Conservation (phyloP, 352 stramenopile genomes). For the Globisporangium nagaii region DNA sequence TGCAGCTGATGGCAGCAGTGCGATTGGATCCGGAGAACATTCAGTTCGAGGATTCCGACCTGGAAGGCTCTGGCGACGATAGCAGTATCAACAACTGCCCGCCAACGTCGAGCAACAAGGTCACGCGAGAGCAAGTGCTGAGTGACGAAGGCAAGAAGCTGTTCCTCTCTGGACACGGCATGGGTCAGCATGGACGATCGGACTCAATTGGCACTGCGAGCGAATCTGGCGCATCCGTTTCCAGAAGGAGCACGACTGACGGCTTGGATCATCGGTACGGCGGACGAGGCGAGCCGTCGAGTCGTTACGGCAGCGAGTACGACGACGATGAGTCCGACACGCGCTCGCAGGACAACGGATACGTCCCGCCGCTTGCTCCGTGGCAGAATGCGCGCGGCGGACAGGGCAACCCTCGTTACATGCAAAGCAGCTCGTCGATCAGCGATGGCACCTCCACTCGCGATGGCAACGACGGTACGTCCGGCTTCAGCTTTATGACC, state of each 20-base stretch:
- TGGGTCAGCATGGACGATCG: constrained; percentile 14
- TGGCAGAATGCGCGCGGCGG: constrained; percentile 13
- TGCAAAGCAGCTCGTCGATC: constrained; percentile 16
- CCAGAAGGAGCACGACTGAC: constrained; percentile 22
- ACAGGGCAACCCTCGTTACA: constrained; percentile 17
- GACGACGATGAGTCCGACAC: constrained; percentile 49
- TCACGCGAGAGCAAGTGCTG: constrained; percentile 59
- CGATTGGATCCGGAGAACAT: constrained; percentile 75
- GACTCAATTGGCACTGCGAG: constrained; percentile 26
- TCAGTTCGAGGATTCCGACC: constrained; percentile 62
- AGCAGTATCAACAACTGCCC: constrained; percentile 50
- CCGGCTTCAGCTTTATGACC: constrained; percentile 49
- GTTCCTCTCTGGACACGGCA: constrained; percentile 53
- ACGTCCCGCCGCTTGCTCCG: constrained; percentile 26
- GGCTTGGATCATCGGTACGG: constrained; percentile 32
- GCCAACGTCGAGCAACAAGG: constrained; percentile 62
- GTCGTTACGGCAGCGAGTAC: constrained; percentile 47
- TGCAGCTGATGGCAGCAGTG: constrained; percentile 77
- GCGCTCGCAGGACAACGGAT: constrained; percentile 45
- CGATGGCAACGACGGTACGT: constrained; percentile 16
- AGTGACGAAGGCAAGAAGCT: constrained; percentile 85
- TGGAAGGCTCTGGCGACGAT: constrained; percentile 37
- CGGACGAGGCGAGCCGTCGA: constrained; percentile 42
- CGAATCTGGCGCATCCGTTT: constrained; percentile 16
- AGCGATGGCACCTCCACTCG: constrained; percentile 17